Evolutionary conservation across 345 rosid species (phyloP), one percentile per base, ranked within the genome.

Genomic region (Cardamine chenopodiifolia): DNA sequence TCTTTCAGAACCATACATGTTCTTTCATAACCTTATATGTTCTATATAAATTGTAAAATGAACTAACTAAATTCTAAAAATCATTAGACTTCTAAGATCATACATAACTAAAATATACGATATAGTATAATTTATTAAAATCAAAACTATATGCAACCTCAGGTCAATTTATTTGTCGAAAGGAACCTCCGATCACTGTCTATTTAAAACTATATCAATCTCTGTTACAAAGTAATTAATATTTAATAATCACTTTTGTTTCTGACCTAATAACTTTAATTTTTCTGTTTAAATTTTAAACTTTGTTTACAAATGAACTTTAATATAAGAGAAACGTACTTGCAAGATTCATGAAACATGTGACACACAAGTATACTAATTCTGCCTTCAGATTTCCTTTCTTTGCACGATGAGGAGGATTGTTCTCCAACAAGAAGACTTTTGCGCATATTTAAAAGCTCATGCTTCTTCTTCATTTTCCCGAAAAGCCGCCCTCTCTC

Each of bases 401-500:
- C 6, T 39, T 62, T 40, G 50, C 18, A 22, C 49, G 26, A 23
- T 62, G 20, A 61, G 4, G 31, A 39, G 19, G 20, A 8, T 60
- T 14, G 18, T 61, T 39, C 50, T 32, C 56, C 23, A 58, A 22
- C 19, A 31, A 29, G 18, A 47, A 45, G 48, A 45, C 8, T n/a
- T 44, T 19, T 47, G 47, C 12, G 28, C 35, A n/a, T 62, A 35
- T 61, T 7, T 47, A 50, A 31, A 29, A 8, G 6, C 32, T 66
- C 50, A 66, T 29, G 35, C 34, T 15, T 68, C 62, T 58, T 67
- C 73, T 42, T 17, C 3, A 12, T n/a, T 45, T 62, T 34, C 25
- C 3, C 14, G 17, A 20, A 39, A 52, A 62, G 20, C 48, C 11
- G 56, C 61, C 53, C 85, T 76, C 45, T 72, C 79, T 12, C 70